Evolutionary conservation across 805 yeast genomes (phyloP).

Genomic region (Saccharomycopsis oosterbeekiorum): DNA sequence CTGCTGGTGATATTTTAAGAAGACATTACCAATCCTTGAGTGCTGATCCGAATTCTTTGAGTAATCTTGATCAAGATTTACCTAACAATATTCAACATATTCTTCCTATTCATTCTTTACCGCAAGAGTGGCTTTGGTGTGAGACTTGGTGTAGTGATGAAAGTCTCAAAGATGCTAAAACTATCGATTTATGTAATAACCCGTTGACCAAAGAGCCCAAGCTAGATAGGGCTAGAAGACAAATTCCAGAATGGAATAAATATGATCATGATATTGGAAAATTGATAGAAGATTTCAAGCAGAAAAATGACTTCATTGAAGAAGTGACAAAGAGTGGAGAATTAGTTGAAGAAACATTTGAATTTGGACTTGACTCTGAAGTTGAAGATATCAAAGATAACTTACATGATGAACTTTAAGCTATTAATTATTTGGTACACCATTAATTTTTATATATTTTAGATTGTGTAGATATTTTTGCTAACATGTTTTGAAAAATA

Average conservation of each 20-base stretch:
- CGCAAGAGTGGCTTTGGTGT: constrained; percentile 88
- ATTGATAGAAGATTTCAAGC: constrained; percentile 21
- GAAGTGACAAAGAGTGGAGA: not conserved
- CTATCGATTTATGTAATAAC: constrained; percentile 77
- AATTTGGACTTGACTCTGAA: not conserved
- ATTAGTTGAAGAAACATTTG: not conserved
- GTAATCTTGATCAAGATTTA: constrained; percentile 84
- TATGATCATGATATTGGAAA: constrained; percentile 48
- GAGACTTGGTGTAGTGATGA: constrained; percentile 84
- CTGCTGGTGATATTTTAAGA: constrained; percentile 74
- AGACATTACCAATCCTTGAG: constrained; percentile 78
- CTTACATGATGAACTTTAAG: constrained; percentile 11
- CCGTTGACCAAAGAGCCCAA: constrained; percentile 77
- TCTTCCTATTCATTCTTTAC: constrained; percentile 61
- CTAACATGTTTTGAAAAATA: not conserved
- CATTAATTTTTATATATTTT: not conserved
- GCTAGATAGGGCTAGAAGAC: constrained; percentile 62
- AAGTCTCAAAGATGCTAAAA: constrained; percentile 50
- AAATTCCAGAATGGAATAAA: constrained; percentile 65
- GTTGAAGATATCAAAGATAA: not conserved
- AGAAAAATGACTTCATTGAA: not conserved
- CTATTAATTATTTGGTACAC: not conserved
- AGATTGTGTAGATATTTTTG: not conserved
- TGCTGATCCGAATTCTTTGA: constrained; percentile 66
- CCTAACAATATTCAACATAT: constrained; percentile 75